A percentile compares a stretch with the other conserved stretches of the same genome.
Conservation (phyloP, 2,329 filamentous ascomycete species). For the Botryotinia narcissicola region DNA sequence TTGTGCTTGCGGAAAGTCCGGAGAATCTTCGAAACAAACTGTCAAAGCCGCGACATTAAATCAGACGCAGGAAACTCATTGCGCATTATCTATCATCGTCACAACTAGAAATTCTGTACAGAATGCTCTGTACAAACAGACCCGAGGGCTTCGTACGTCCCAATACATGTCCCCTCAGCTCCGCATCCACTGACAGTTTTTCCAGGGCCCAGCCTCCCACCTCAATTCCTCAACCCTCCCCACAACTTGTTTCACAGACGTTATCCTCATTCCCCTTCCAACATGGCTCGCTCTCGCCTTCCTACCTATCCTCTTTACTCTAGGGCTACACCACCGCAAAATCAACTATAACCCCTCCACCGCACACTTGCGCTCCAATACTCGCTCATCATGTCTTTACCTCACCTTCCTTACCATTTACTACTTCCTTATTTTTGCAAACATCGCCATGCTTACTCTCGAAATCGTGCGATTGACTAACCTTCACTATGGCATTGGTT, state of each 20-base stretch:
- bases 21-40: neutral
- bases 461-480: slow-evolving; percentile 39
- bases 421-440: slow-evolving; percentile 36
- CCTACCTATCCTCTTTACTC: slow-evolving; percentile 32
- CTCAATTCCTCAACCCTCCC: slow-evolving; percentile 38
- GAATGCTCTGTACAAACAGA: slow-evolving; percentile 36
- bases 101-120: neutral
- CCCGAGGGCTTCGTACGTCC: slow-evolving; percentile 39
- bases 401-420: slow-evolving; percentile 31
- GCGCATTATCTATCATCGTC: neutral
- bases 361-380: slow-evolving; percentile 25
- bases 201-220: slow-evolving; percentile 38
- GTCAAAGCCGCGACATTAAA: neutral
- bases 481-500: slow-evolving; percentile 37
- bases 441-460: slow-evolving; percentile 38
- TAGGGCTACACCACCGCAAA: slow-evolving; percentile 27
- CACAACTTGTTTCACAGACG: slow-evolving; percentile 41
- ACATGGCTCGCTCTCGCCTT: slow-evolving; percentile 37
- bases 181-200: neutral
- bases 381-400: slow-evolving; percentile 23
- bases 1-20: neutral
- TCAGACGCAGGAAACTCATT: neutral
- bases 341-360: slow-evolving; percentile 31
- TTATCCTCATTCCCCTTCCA: slow-evolving; percentile 40
- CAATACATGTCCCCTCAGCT: neutral